Conservation (phyloP, 768 basidiomycete species). For the Boletus rex-veris region DNA sequence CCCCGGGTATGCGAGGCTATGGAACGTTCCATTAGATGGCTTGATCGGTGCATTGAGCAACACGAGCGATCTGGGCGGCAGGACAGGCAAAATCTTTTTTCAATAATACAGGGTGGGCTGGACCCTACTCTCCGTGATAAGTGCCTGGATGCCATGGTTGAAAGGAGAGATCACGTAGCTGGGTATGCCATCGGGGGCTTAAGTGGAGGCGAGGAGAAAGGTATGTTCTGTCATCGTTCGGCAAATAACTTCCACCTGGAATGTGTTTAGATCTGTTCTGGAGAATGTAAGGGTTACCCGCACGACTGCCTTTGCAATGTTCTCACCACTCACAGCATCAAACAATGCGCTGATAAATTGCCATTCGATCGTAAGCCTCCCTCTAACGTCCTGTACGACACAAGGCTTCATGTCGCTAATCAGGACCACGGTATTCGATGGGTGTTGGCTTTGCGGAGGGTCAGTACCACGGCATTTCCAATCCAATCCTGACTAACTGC, state of each 20-base stretch:
- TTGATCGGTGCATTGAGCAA: slow-evolving; percentile 79
- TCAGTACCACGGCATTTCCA: slow-evolving; percentile 24
- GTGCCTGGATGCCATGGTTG: slow-evolving; percentile 80
- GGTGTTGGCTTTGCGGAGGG: slow-evolving; percentile 92
- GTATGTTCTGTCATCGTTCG: slow-evolving; percentile 34
- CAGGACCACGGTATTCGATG: slow-evolving; percentile 90
- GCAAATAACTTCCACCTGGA: slow-evolving; percentile 4
- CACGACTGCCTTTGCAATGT: background rate
- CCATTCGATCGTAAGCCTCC: slow-evolving; percentile 66
- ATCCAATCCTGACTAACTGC: background rate
- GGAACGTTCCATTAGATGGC: slow-evolving; percentile 85
- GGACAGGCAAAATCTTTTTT: slow-evolving; percentile 78
- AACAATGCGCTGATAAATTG: slow-evolving; percentile 74
- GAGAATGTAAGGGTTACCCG: slow-evolving; percentile 57
- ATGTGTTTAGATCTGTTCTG: slow-evolving; percentile 68
- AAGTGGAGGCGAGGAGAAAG: slow-evolving; percentile 91
- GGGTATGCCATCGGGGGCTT: slow-evolving; percentile 91
- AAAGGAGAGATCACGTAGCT: slow-evolving; percentile 70
- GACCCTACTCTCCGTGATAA: slow-evolving; percentile 65
- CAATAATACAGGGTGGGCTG: slow-evolving; percentile 88
- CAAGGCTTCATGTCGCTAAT: slow-evolving; percentile 10
- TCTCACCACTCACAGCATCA: slow-evolving; percentile 50
- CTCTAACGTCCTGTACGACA: background rate
- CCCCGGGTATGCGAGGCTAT: slow-evolving; percentile 85
- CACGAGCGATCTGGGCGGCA: slow-evolving; percentile 68